Evolutionary conservation across 1,284 basidiomycete species (phyloP), one percentile per base, ranked within the genome.

Genomic region (Sporisorium graminicola): DNA sequence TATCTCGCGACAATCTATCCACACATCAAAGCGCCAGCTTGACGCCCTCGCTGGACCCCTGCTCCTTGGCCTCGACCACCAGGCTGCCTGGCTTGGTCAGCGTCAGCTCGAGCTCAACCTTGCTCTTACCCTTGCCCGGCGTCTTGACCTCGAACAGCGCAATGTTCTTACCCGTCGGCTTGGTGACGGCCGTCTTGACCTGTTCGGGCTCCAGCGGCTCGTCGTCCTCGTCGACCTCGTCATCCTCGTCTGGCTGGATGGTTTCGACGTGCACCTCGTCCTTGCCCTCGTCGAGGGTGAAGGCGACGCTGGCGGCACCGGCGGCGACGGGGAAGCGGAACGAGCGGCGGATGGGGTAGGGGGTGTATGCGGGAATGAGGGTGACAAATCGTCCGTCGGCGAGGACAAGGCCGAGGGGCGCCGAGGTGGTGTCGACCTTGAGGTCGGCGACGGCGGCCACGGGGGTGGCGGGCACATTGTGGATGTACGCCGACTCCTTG

Each of bases 211-310:
- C 83, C 24, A 76, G 37, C 29, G 78, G 78, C 58, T 83, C 82
- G 37, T 88, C 86, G 42, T 87, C 83, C 60, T 89, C 88, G n/a
- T 84, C 83, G 90, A 87, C 79, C 14, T 82, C 77, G 31, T 40
- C 35, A 13, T 74, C 79, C 27, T 62, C 67, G n/a, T 74, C 69
- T 3, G 74, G 72, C 27, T 68, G 71, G 53, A 85, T 59, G 31
- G 63, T 77, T 52, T 94, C 92, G 22, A 93, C 87, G 80, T 92
- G 91, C 82, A 98, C 89, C 14, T 90, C 90, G 80, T 94, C 91
- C 74, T 91, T 90, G 50, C 92, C 93, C 86, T 98, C 93, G 91
- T 93, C 95, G 46, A 98, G 87, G 86, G 95, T 93, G 70, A 96
- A 89, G 27, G 92, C 90, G 40, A 75, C 65, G 16, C 20, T 33